Base-by-base conservation (phyloP, 345 rosid species). In the Atalantia buxifolia region DNA sequence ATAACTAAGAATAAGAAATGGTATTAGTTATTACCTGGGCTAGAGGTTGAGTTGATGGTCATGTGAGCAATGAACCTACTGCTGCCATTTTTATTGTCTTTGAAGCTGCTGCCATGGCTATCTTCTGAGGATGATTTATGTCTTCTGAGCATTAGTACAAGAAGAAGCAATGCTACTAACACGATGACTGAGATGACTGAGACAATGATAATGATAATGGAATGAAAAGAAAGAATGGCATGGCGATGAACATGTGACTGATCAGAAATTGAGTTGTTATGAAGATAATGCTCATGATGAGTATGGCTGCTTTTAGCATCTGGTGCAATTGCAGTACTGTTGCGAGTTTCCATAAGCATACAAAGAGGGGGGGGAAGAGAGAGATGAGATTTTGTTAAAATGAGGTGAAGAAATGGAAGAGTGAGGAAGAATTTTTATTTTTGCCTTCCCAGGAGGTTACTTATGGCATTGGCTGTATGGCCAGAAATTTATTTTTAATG, bases 11-110 rank as follows among this genome's bases (percentile, higher is more conserved):
- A 6, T 19, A 14, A 0, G 4, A 66, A 9, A 21, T 9, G 3
- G 2, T 8, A 21, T 19, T 33, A 1, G 24, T 33, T 3, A 28
- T 85, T 87, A 93, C 98, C 98, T 78, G 98, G 98, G 81, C 98
- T 93, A 55, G 88, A 85, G 78, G 75, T 76, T 81, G 86, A 85
- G 80, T 81, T 81, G 55, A 78, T 80, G 36, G 90, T 70, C 67
- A 87, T 81, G 70, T 73, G 92, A 82, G 86, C 74, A 56, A 82
- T 60, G 84, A 78, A 85, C 45, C 79, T 78, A 79, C 81, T 78
- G 40, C 76, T 53, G 3, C 76, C 63, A 70, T 83, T 31, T 19
- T 65, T 33, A 60, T 35, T 78, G 57, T 85, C 87, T 77, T 80
- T 85, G 68, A 81, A 75, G 65, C 75, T 42, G 75, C 72, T 42